Evolutionary conservation across 768 basidiomycete genomes (phyloP).

Genomic region (Russula olivacea): DNA sequence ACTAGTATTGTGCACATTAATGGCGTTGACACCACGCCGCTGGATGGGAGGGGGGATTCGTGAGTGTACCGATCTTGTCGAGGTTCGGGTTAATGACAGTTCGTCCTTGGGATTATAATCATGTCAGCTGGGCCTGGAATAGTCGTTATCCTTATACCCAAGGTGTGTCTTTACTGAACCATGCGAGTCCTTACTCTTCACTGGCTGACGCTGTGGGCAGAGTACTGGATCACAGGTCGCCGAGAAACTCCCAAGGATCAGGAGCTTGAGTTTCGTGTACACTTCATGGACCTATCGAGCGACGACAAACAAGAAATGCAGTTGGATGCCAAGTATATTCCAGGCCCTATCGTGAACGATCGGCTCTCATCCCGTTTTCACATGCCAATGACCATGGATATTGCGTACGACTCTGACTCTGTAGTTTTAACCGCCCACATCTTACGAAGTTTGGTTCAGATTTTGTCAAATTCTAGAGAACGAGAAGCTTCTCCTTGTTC

Average conservation of each 20-base stretch:
- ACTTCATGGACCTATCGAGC: conserved; percentile 8
- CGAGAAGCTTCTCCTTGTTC: conserved; percentile 16
- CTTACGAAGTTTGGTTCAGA: neutral
- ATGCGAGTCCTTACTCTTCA: neutral
- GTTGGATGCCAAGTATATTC: conserved; percentile 6
- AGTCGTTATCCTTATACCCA: neutral
- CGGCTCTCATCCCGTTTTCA: neutral
- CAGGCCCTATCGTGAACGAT: conserved; percentile 12
- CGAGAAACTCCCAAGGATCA: neutral
- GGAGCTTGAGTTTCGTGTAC: neutral
- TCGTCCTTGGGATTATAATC: neutral
- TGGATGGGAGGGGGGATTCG: neutral
- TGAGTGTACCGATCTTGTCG: neutral
- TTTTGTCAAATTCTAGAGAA: conserved; percentile 19
- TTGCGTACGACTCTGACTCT: conserved; percentile 2
- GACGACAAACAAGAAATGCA: conserved; percentile 19
- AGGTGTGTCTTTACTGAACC: neutral
- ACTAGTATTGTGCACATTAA: neutral
- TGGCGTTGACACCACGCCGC: neutral
- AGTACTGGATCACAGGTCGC: conserved; percentile 15
- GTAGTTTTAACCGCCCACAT: neutral
- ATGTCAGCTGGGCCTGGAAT: neutral
- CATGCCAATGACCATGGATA: neutral
- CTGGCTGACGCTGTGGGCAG: conserved; percentile 1
- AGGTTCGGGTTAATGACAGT: neutral